phyloP scores from a whole-genome alignment of 371 early-diverging fungal genomes.

The Mucor lusitanicus region DNA sequence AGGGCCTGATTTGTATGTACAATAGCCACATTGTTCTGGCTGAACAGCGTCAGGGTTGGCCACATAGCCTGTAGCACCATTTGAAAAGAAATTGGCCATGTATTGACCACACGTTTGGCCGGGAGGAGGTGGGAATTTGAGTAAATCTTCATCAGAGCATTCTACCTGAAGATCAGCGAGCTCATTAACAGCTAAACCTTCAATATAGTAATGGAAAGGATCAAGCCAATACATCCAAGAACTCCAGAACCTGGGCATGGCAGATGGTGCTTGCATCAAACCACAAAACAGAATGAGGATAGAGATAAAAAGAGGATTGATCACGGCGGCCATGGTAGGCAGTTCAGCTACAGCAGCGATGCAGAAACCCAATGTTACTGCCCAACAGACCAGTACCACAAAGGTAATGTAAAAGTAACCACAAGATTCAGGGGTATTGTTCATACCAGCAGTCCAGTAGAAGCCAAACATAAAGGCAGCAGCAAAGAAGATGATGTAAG shows the following conservation, averaged over 20 bases:
- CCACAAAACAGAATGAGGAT: constrained; percentile 67
- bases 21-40: constrained; percentile 59
- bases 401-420: constrained; percentile 60
- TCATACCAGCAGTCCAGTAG: constrained; percentile 68
- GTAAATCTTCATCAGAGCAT: constrained; percentile 52
- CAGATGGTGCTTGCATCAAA: constrained; percentile 54
- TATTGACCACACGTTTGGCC: constrained; percentile 62
- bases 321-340: constrained; percentile 60
- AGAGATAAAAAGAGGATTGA: constrained; percentile 65
- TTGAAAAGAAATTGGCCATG: constrained; percentile 48
- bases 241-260: constrained; percentile 72
- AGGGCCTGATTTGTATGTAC: constrained; percentile 54
- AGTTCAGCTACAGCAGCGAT: constrained; percentile 26
- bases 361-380: constrained; percentile 57
- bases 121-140: constrained; percentile 53
- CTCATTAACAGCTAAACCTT: constrained; percentile 67
- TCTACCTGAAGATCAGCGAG: constrained; percentile 44
- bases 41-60: constrained; percentile 45
- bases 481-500: constrained; percentile 49
- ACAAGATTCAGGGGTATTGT: constrained; percentile 34
- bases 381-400: constrained; percentile 55
- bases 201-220: constrained; percentile 64
- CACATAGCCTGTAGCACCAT: constrained; percentile 54
- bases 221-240: constrained; percentile 70
- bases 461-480: constrained; percentile 53